phyloP scores from a whole-genome alignment of 768 basidiomycete genomes.

The Porphyrellus cyaneotinctus region DNA sequence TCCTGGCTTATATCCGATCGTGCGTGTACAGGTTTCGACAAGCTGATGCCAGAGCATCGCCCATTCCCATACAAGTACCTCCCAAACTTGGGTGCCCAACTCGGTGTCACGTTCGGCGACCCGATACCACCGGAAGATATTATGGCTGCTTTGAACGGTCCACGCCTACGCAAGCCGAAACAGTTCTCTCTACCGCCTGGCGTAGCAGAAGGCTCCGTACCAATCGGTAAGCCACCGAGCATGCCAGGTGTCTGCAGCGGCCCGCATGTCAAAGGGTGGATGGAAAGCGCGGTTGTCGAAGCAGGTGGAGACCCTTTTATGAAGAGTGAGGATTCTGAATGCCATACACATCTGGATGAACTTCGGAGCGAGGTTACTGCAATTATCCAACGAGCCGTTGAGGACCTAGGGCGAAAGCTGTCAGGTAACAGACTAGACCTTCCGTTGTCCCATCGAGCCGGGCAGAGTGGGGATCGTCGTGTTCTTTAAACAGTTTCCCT shows the following conservation, averaged over 20 bases:
- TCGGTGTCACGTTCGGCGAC: conserved; percentile 78
- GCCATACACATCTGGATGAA: conserved; percentile 29
- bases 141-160: conserved; percentile 16
- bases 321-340: conserved; percentile 3
- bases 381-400: conserved; percentile 49
- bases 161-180: not conserved
- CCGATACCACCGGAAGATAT: conserved; percentile 53
- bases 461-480: not conserved
- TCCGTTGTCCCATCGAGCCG: not conserved
- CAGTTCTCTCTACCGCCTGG: not conserved
- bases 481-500: not conserved
- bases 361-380: conserved; percentile 54
- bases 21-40: conserved; percentile 61
- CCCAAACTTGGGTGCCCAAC: conserved; percentile 55
- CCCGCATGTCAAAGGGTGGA: conserved; percentile 10
- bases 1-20: not conserved
- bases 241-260: not conserved
- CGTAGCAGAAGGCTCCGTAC: not conserved
- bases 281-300: conserved; percentile 3
- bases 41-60: conserved; percentile 86
- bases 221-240: not conserved
- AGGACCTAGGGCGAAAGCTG: conserved; percentile 49
- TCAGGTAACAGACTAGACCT: conserved; percentile 37
- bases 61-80: conserved; percentile 68
- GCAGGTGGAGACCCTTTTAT: conserved; percentile 4